Evolutionary conservation across 495 filamentous ascomycete species (phyloP), one percentile per base, ranked within the genome.

Genomic region (Neurospora pannonica): DNA sequence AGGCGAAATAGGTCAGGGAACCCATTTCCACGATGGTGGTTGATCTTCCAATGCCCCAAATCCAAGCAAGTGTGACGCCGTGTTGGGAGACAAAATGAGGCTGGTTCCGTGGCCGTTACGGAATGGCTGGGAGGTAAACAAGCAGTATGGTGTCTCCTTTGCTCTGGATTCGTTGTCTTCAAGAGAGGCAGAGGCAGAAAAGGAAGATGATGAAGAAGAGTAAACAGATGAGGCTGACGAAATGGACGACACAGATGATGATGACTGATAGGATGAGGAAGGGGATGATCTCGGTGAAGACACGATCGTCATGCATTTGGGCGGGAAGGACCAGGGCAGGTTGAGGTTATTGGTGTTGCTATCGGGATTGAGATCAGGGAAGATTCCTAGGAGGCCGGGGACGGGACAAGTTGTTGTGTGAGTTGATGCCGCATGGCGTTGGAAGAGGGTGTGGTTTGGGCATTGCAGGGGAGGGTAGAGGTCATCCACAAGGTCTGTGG

Each of bases 101-200:
- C 78, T 81, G 0, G 76, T 60, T 5, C 79, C 82, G 28, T 80
- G 79, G 1, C 79, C 78, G 39, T 78, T 78, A 5, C 81, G 79
- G 71, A 84, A 84, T 1, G 76, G 40, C 21, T 76, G 48, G 11
- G 77, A 78, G 6, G 80, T 79, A 71, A 83, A 84, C 34, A 85
- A 72, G 70, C 83, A 85, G 73, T 83, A 78, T 10, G 72, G 4
- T 9, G 31, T 67, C n/a, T 31, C 48, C 37, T 11, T 75, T 9
- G 17, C 2, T 5, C 6, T 43, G 40, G 13, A 19, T 42, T 17
- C 13, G 69, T 69, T 5, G 70, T 37, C 6, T 40, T 19, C 17
- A 38, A 0, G 15, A 6, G 13, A 42, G 39, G 15, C 5, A 5
- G 39, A 39, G 1, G 38, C 9, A 39, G 38, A 39, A 13, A 10